These are phyloP conservation scores for Diplodia sapinea DNA, from an alignment of 2,329 filamentous ascomycete genomes.

Conservation along the genomic window DNA sequence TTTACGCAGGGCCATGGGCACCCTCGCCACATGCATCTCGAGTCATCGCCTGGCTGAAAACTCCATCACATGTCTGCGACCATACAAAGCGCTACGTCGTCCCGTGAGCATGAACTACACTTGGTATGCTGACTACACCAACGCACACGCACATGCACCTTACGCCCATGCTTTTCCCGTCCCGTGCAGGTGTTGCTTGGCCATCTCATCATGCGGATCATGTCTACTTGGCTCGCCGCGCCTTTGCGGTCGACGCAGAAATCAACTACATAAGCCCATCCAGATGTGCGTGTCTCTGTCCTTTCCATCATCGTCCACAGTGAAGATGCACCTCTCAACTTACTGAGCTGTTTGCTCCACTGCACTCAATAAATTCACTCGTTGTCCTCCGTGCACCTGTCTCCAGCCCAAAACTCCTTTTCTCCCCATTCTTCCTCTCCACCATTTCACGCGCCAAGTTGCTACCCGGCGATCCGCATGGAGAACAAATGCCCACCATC, in stretches of 20 bases:
- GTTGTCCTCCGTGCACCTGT: too few species aligned
- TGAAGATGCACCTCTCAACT: not conserved
- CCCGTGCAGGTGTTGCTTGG: not conserved
- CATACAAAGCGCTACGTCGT: not conserved
- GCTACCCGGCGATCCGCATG: too few species aligned
- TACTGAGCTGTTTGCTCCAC: not conserved
- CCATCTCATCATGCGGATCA: not conserved
- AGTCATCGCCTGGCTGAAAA: not conserved
- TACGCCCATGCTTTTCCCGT: not conserved
- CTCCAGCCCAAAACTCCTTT: too few species aligned
- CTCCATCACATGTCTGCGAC: not conserved
- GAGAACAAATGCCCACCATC: too few species aligned
- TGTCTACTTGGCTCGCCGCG: not conserved
- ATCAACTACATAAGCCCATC: not conserved
- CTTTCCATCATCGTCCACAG: not conserved
- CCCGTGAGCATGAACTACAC: not conserved
- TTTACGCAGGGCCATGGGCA: too few species aligned
- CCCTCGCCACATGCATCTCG: too few species aligned
- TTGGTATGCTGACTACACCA: not conserved
- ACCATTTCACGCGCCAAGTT: too few species aligned
- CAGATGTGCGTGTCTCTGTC: not conserved
- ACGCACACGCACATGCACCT: not conserved
- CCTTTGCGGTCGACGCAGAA: not conserved
- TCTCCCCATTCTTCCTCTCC: too few species aligned
- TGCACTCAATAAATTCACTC: too few species aligned